Evolutionary conservation across 2,329 filamentous ascomycete genomes (phyloP).

Genomic region (Lasiodiplodia gonubiensis): DNA sequence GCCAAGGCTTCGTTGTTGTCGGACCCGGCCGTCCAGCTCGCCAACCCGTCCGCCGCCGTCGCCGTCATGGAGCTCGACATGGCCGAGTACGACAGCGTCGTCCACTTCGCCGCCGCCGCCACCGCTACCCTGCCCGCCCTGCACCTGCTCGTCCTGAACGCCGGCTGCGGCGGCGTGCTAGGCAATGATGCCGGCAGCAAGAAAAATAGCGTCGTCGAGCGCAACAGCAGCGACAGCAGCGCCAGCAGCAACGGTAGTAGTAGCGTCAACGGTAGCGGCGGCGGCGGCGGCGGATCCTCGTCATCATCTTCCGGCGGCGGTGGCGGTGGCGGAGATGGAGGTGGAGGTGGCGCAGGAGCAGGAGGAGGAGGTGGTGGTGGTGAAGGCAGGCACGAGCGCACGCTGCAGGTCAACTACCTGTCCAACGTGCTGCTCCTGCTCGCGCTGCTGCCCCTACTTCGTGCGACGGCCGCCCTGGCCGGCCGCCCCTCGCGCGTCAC

Average conservation of each 20-base stretch:
- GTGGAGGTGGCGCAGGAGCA: too few relatives aligned
- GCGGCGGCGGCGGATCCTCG: neutral
- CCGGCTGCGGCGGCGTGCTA: neutral
- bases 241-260: neutral
- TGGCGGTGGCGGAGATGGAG: too few relatives aligned
- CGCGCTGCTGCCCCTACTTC: neutral
- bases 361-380: too few relatives aligned
- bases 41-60: neutral
- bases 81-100: slow-evolving; percentile 3
- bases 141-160: slow-evolving; percentile 1
- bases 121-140: neutral
- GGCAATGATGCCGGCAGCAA: neutral
- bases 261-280: neutral
- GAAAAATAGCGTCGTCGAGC: neutral
- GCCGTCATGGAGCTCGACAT: neutral
- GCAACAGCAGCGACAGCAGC: neutral
- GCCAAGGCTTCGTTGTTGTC: neutral
- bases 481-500: neutral
- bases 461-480: neutral
- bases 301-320: neutral
- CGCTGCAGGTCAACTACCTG: slow-evolving; percentile 5
- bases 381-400: neutral
- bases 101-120: neutral
- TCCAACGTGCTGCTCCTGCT: slow-evolving; percentile 3
- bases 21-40: neutral